Evolutionary conservation across 2,329 filamentous ascomycete species (phyloP).

Genomic region (Xylaria sp.): DNA sequence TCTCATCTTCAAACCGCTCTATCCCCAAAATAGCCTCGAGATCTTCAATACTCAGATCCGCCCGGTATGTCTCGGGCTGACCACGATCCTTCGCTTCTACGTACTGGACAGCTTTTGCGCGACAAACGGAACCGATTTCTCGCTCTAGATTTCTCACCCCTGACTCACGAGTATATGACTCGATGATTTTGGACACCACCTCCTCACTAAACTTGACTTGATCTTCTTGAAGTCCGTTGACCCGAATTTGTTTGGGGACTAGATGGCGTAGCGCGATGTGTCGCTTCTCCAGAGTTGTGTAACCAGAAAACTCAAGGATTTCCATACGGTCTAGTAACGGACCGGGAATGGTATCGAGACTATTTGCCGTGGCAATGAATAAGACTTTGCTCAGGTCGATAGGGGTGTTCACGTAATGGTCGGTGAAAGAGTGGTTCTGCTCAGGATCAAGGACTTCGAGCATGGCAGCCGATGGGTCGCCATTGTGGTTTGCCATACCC

Average conservation of each 20-base stretch:
- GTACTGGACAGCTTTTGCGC: constrained; percentile 94
- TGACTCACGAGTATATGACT: constrained; percentile 94
- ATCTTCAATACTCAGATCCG: constrained; percentile 79
- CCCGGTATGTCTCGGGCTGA: constrained; percentile 75
- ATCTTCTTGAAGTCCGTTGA: constrained; percentile 82
- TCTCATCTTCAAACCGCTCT: constrained; percentile 94
- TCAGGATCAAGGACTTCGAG: constrained; percentile 97
- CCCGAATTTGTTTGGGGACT: constrained; percentile 94
- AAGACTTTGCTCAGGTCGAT: constrained; percentile 96
- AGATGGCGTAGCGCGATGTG: constrained; percentile 93
- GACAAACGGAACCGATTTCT: constrained; percentile 93
- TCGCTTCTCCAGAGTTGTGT: constrained; percentile 96
- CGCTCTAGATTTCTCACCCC: constrained; percentile 96
- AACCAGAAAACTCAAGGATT: constrained; percentile 90
- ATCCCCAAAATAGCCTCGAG: constrained; percentile 92
- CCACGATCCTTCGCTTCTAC: constrained; percentile 86
- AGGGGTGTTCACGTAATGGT: constrained; percentile 96
- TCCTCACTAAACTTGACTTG: constrained; percentile 83
- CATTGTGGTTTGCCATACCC: constrained; percentile 89
- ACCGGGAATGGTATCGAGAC: constrained; percentile 92
- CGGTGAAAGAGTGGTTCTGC: constrained; percentile 93
- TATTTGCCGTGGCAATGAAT: constrained; percentile 98
- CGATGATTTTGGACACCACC: constrained; percentile 94
- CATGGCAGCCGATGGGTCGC: constrained; percentile 97
- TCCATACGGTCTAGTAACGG: constrained; percentile 97